These are phyloP conservation scores for Blastobotrys parvus DNA, from an alignment of 805 yeast species.

Conservation along the genomic window DNA sequence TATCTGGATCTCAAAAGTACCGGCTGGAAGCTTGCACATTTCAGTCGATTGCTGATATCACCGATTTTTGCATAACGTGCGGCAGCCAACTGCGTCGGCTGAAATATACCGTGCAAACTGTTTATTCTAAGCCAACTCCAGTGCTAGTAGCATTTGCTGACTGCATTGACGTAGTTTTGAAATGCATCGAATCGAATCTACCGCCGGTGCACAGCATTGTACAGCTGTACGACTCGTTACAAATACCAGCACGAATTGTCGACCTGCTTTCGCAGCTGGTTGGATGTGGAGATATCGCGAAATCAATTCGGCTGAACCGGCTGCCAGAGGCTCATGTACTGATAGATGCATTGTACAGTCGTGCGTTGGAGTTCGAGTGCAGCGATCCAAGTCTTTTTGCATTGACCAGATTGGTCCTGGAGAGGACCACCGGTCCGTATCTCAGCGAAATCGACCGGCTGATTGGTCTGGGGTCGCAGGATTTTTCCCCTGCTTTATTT, in stretches of 20 bases:
- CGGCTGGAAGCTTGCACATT: not conserved
- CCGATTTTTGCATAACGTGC: not conserved
- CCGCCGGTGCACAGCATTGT: no score
- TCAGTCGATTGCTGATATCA: not conserved
- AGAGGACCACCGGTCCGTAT: conserved; percentile 2
- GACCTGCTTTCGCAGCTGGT: conserved; percentile 2
- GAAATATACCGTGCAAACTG: conserved; percentile 1
- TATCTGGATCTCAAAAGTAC: not conserved
- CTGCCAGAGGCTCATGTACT: conserved; percentile 1
- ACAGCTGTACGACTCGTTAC: not conserved
- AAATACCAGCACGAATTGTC: not conserved
- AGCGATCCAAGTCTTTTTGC: not conserved
- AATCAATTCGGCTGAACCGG: conserved; percentile 2
- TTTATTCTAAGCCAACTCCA: not conserved
- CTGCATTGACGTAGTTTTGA: conserved; percentile 3
- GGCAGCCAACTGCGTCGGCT: conserved; percentile 3
- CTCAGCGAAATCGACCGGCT: not conserved
- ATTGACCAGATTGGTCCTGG: conserved; percentile 1
- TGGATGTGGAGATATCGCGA: conserved; percentile 3
- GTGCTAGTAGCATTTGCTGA: conserved; percentile 7
- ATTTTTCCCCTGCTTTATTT: not conserved
- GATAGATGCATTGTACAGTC: conserved; percentile 1
- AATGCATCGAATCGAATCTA: conserved; percentile 1
- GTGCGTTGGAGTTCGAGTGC: not conserved
- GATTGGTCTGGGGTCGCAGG: conserved; percentile 1